Percentiles rank a stretch among this genome's conserved stretches.
Evolutionary conservation across 305 asterid species (phyloP).

Genomic region (Andrographis paniculata): DNA sequence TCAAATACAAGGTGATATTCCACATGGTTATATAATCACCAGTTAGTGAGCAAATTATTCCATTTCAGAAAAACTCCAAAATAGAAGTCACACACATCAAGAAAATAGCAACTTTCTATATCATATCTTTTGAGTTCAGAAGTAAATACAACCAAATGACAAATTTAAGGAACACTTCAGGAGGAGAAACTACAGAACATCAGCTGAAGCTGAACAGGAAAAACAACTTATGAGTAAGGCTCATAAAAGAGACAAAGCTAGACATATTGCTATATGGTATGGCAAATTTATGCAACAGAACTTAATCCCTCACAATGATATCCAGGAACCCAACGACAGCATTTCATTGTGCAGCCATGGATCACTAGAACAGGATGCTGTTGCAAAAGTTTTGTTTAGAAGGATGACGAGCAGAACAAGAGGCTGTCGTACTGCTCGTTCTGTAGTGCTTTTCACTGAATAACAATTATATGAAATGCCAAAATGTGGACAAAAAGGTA

Average conservation of each 20-base stretch:
- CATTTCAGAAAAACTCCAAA: not conserved
- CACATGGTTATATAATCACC: not conserved
- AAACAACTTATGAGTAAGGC: too few species aligned
- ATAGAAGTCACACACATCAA: not conserved
- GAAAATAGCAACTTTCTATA: not conserved
- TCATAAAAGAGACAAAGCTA: too few species aligned
- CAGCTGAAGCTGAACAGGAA: too few species aligned
- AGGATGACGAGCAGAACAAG: not conserved
- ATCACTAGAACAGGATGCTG: not conserved
- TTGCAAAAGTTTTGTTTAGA: not conserved
- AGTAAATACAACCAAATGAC: too few species aligned
- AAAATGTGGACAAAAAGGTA: too few species aligned
- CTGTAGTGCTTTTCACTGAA: not conserved
- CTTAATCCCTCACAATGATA: not conserved
- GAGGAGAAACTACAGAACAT: too few species aligned
- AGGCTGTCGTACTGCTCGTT: not conserved
- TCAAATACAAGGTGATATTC: not conserved
- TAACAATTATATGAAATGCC: too few species aligned
- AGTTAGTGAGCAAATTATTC: slow-evolving; percentile 3
- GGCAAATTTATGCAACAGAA: not conserved
- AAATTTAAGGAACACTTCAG: not conserved
- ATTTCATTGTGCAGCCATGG: not conserved
- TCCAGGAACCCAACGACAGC: not conserved
- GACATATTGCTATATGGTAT: too few species aligned
- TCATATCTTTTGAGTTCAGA: too few species aligned